Evolutionary conservation across 2,329 filamentous ascomycete genomes (phyloP), one percentile per base, ranked within the genome.

Genomic region (Dactylellina parvicollis): DNA sequence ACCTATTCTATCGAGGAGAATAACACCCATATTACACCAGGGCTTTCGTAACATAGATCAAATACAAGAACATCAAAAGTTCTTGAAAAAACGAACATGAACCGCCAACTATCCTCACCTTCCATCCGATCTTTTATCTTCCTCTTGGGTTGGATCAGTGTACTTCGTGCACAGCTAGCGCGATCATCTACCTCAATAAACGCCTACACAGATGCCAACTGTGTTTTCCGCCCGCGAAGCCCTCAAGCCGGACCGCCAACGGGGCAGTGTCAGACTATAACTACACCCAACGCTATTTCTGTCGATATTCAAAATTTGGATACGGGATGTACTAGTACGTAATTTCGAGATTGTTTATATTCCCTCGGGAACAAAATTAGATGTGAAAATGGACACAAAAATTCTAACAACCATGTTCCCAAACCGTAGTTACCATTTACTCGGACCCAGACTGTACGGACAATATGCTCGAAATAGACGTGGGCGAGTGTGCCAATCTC

Each of bases 181-280:
- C 10, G 14, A 12, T 60, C 42, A 24, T 24, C 22, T 34, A 57
- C 46, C 4, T 49, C 57, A 5, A 49, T 72, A 44, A 64, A 64
- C 26, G 57, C 57, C 1, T 64, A 47, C 20, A 64, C 66, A 18
- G 66, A 72, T 59, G 40, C 40, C 12, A 57, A 59, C 16, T 72
- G 66, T 16, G 42, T 22, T 32, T 64, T 64, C 42, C 49, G 32
- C 0, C 66, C 57, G 34, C 50, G 50, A 10, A 10, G 3, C 14
- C 34, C 66, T 4, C 66, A 72, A 20, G 46, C 32, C 18, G 57
- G 66, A 18, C 50, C 57, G 2, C 49, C 66, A 5, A 56, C 32
- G 1, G 66, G 59, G 10, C 4, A 26, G 7, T 72, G 66, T 16
- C 49, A 64, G 50, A 20, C 26, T 8, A 65, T 72, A n/a, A 30